A percentile compares a stretch with the other conserved stretches of the same genome.
These are phyloP conservation scores for Bisporella sp. DNA, from an alignment of 2,329 filamentous ascomycete genomes.

Conservation along the genomic window DNA sequence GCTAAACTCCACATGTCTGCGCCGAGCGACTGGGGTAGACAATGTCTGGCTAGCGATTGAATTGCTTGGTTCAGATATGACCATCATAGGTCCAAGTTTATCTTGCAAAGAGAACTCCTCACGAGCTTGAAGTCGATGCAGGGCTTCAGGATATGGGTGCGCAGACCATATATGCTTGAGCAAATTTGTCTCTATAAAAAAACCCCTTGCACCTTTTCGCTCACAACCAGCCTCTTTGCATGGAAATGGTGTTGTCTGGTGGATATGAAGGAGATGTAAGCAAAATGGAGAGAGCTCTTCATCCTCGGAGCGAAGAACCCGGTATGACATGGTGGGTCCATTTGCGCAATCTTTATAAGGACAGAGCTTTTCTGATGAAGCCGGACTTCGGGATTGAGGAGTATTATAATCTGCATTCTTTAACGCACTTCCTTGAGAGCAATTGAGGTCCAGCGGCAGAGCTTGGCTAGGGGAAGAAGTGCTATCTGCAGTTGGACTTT, in stretches of 20 bases:
- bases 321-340: constrained; percentile 10
- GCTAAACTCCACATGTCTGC: too few species aligned
- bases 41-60: too few species aligned
- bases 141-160: constrained; percentile 15
- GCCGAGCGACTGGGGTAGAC: too few species aligned
- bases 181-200: constrained; percentile 18
- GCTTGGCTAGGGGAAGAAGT: too few species aligned
- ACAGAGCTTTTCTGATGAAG: not conserved
- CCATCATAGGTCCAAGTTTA: too few species aligned
- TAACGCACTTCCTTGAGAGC: too few species aligned
- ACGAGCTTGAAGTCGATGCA: constrained; percentile 18
- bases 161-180: constrained; percentile 17
- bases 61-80: too few species aligned
- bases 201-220: constrained; percentile 18
- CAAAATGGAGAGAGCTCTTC: constrained; percentile 21
- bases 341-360: not conserved
- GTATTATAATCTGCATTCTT: not conserved
- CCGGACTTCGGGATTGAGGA: not conserved
- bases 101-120: constrained; percentile 16
- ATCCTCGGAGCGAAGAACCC: constrained; percentile 12
- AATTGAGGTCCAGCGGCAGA: too few species aligned
- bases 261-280: constrained; percentile 17
- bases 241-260: constrained; percentile 22
- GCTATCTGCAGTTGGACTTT: too few species aligned
- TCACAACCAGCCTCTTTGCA: constrained; percentile 20